Percentiles rank a stretch among this genome's conserved stretches.
These are phyloP conservation scores for Monosporozyma aquatica DNA, from an alignment of 805 yeast species.

Conservation along the genomic window DNA sequence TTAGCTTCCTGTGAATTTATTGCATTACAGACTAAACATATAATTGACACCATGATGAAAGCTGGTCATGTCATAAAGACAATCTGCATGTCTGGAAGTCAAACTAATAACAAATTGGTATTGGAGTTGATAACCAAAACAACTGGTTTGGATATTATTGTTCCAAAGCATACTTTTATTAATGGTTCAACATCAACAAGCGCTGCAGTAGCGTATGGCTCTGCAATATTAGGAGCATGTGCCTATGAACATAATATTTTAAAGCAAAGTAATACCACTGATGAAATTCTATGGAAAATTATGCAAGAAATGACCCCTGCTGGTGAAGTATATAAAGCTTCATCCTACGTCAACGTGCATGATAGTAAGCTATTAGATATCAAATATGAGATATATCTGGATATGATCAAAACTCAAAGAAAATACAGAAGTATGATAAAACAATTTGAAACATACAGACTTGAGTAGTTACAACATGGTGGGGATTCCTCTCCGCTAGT, in stretches of 20 bases:
- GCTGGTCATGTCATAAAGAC: constrained; percentile 71
- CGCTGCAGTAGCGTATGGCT: constrained; percentile 93
- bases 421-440: constrained; percentile 67
- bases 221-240: constrained; percentile 90
- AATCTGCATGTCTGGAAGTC: constrained; percentile 92
- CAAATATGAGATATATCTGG: constrained; percentile 79
- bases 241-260: constrained; percentile 43
- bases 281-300: constrained; percentile 63
- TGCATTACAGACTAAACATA: constrained; percentile 95
- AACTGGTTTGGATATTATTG: constrained; percentile 82
- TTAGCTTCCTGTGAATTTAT: constrained; percentile 94
- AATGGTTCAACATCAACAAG: constrained; percentile 33
- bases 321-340: constrained; percentile 71
- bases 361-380: constrained; percentile 65
- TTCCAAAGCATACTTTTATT: constrained; percentile 71
- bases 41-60: constrained; percentile 72
- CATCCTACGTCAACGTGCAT: constrained; percentile 40
- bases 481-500: no score
- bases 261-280: constrained; percentile 12
- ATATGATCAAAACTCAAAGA: constrained; percentile 76
- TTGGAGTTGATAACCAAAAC: constrained; percentile 89
- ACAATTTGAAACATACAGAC: constrained; percentile 32
- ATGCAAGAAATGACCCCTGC: constrained; percentile 80
- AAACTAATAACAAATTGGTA: constrained; percentile 82
- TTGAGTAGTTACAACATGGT: no score